These are phyloP conservation scores for Entomortierella chlamydospora DNA, from an alignment of 192 early-diverging fungal species.

Conservation along the genomic window DNA sequence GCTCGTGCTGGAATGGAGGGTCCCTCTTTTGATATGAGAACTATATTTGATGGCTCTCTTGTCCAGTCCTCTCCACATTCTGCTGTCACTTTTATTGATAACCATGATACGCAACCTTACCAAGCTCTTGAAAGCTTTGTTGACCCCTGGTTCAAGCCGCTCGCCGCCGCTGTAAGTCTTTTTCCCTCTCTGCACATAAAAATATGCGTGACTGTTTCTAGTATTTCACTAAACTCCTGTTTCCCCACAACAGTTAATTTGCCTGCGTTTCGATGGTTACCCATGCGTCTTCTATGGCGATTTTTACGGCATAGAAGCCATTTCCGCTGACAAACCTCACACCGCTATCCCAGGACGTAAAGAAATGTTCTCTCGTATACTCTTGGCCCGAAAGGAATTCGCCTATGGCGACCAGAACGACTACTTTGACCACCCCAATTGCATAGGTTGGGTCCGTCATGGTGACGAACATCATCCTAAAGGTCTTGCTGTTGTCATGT, in stretches of 20 bases:
- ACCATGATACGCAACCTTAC: slow-evolving; percentile 54
- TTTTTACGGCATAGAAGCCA: slow-evolving; percentile 54
- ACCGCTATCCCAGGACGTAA: slow-evolving; percentile 44
- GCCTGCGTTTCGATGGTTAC: slow-evolving; percentile 56
- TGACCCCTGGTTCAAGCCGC: slow-evolving; percentile 59
- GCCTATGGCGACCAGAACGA: slow-evolving; percentile 61
- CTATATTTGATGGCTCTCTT: slow-evolving; percentile 31
- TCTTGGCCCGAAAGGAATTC: slow-evolving; percentile 37
- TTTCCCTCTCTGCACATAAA: too few relatives aligned
- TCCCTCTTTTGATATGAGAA: slow-evolving; percentile 32
- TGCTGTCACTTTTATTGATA: slow-evolving; percentile 45
- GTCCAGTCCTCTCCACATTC: slow-evolving; percentile 13
- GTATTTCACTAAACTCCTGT: background rate
- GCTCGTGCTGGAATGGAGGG: slow-evolving; percentile 16
- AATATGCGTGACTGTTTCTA: too few relatives aligned
- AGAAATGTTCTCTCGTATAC: slow-evolving; percentile 39
- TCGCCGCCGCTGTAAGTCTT: slow-evolving; percentile 52
- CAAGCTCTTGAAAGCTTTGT: slow-evolving; percentile 59
- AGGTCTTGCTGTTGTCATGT: slow-evolving; percentile 35
- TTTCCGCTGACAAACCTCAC: slow-evolving; percentile 7
- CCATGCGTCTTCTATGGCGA: slow-evolving; percentile 65
- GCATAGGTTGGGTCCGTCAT: slow-evolving; percentile 58
- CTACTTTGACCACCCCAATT: slow-evolving; percentile 58
- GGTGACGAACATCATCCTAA: slow-evolving; percentile 32
- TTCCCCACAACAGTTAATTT: slow-evolving; percentile 16